Conservation (phyloP, 169 alveolate genomes). For the Eimeria maxima region DNA sequence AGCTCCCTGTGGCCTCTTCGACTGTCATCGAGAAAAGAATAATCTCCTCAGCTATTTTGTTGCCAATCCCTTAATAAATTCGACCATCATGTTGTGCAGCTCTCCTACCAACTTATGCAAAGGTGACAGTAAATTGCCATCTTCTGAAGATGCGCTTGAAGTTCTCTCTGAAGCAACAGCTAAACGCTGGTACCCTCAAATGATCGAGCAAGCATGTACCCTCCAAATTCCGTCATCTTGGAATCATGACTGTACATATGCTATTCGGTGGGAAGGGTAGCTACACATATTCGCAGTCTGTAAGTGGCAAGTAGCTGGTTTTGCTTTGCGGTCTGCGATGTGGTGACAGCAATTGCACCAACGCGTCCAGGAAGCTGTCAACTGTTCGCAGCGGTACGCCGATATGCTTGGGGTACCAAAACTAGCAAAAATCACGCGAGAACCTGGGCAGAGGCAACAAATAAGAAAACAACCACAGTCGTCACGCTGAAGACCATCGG, state of each 20-base stretch:
- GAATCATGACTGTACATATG: background rate
- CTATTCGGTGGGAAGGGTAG: background rate
- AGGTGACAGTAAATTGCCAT: background rate
- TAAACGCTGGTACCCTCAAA: background rate
- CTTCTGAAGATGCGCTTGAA: background rate
- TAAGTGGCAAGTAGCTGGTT: background rate
- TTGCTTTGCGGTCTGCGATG: slow-evolving; percentile 4
- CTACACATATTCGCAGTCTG: background rate
- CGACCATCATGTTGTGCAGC: background rate
- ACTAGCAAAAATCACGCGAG: background rate
- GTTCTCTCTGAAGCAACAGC: background rate
- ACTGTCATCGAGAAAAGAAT: background rate
- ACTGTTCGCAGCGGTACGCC: background rate
- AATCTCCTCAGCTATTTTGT: too few relatives aligned
- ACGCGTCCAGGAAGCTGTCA: background rate
- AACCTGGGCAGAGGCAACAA: background rate
- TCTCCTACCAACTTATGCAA: background rate
- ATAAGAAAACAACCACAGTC: background rate
- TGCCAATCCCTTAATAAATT: background rate
- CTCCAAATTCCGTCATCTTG: background rate
- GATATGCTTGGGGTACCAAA: background rate
- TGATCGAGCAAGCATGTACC: background rate
- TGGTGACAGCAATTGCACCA: background rate
- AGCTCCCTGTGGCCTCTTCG: background rate
- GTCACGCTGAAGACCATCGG: background rate